Percentiles rank a stretch among this genome's conserved stretches.
Evolutionary conservation across 1,284 basidiomycete genomes (phyloP).

Genomic region (Malassezia caprae): DNA sequence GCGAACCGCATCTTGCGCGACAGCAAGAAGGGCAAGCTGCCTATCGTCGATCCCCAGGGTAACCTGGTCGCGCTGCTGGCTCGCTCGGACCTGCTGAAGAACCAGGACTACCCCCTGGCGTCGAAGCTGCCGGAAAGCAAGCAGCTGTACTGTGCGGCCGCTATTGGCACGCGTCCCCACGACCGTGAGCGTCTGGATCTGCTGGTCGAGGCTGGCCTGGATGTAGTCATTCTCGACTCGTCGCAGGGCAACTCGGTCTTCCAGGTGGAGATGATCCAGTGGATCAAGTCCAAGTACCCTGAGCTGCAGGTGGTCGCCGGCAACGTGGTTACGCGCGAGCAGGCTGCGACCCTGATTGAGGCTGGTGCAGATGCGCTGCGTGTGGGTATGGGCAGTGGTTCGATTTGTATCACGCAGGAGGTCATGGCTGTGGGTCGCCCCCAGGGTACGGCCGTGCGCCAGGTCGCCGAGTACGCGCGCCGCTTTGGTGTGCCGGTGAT

Average conservation of each 20-base stretch:
- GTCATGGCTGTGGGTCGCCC: slow-evolving; percentile 99
- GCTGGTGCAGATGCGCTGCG: slow-evolving; percentile 90
- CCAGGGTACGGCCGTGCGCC: slow-evolving; percentile 90
- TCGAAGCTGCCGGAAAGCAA: slow-evolving; percentile 84
- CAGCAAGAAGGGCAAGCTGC: slow-evolving; percentile 96
- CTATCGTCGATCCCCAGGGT: slow-evolving; percentile 41
- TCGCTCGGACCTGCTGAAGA: slow-evolving; percentile 93
- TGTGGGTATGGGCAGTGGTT: slow-evolving; percentile 94
- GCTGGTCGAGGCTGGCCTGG: slow-evolving; percentile 85
- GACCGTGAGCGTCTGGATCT: slow-evolving; percentile 76
- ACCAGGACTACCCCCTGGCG: slow-evolving; percentile 90
- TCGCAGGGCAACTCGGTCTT: slow-evolving; percentile 91
- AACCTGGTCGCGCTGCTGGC: slow-evolving; percentile 41
- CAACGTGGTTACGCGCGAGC: slow-evolving; percentile 94
- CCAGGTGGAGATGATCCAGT: slow-evolving; percentile 88
- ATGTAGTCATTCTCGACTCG: slow-evolving; percentile 90
- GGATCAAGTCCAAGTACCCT: slow-evolving; percentile 75
- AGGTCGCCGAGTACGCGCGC: slow-evolving; percentile 83
- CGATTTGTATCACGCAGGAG: slow-evolving; percentile 98
- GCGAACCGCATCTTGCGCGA: slow-evolving; percentile 90
- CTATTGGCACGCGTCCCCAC: slow-evolving; percentile 80
- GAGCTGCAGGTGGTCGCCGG: slow-evolving; percentile 79
- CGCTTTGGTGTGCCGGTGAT: slow-evolving; percentile 94
- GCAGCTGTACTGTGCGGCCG: slow-evolving; percentile 94
- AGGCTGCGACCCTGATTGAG: slow-evolving; percentile 83